Conservation (phyloP, 1,139 yeast genomes). For the Yamadazyma atmosphaerica region DNA sequence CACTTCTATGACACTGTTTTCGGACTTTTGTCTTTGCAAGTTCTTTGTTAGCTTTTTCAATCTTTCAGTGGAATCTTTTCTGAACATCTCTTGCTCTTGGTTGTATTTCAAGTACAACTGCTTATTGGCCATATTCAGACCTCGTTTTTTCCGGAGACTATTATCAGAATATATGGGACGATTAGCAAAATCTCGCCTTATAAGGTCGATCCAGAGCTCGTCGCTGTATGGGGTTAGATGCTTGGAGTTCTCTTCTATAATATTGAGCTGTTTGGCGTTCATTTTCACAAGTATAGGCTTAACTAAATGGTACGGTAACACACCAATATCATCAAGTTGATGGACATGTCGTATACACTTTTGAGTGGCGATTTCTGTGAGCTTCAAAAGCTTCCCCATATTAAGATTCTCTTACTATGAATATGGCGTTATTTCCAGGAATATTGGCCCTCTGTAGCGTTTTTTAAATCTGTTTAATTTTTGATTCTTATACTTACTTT, state of each 20-base stretch:
- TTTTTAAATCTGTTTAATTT: too few species aligned
- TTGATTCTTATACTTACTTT: too few species aligned
- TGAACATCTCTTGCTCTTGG: slow-evolving; percentile 45
- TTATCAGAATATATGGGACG: slow-evolving; percentile 23
- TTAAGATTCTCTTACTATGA: too few species aligned
- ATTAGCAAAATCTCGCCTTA: slow-evolving; percentile 52
- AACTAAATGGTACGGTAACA: slow-evolving; percentile 50
- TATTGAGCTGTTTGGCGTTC: slow-evolving; percentile 47
- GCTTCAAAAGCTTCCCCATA: slow-evolving; percentile 5
- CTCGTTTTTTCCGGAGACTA: slow-evolving; percentile 8
- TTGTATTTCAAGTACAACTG: slow-evolving; percentile 42
- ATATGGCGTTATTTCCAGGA: too few species aligned
- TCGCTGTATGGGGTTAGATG: slow-evolving; percentile 50
- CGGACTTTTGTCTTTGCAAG: slow-evolving; percentile 43
- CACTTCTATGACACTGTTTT: slow-evolving; percentile 46
- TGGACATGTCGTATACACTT: slow-evolving; percentile 19
- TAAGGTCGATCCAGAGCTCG: slow-evolving; percentile 46
- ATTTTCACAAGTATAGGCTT: slow-evolving; percentile 43
- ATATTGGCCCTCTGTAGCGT: too few species aligned
- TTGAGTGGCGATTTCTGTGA: slow-evolving; percentile 13
- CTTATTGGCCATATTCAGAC: slow-evolving; percentile 37
- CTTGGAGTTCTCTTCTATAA: slow-evolving; percentile 46
- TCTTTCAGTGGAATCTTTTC: slow-evolving; percentile 51
- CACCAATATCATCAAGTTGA: slow-evolving; percentile 41
- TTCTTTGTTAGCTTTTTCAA: slow-evolving; percentile 45